Evolutionary conservation across 2,329 filamentous ascomycete genomes (phyloP).

Genomic region (Aspergillus costaricaensis): DNA sequence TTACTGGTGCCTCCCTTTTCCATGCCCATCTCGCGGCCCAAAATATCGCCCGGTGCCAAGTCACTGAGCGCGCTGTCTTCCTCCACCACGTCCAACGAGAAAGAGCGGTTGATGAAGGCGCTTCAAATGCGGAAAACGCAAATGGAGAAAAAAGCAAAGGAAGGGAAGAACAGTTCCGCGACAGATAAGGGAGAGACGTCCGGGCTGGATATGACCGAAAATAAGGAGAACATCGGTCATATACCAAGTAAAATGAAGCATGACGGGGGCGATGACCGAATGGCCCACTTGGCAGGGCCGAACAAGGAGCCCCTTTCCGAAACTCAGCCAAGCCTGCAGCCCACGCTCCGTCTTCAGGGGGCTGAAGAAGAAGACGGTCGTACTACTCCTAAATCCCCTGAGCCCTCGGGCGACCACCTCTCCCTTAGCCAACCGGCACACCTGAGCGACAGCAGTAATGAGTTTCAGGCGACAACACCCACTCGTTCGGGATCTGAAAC

Average conservation of each 20-base stretch:
- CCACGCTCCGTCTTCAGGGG: not conserved
- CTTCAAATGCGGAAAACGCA: slow-evolving; percentile 87
- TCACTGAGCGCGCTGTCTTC: slow-evolving; percentile 50
- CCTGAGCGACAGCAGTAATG: not conserved
- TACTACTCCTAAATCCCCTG: slow-evolving; percentile 11
- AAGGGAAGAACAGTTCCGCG: slow-evolving; percentile 31
- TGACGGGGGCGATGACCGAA: slow-evolving; percentile 12
- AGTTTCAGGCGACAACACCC: slow-evolving; percentile 21
- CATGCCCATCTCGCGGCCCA: slow-evolving; percentile 36
- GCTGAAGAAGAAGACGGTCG: slow-evolving; percentile 1
- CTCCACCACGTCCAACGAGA: slow-evolving; percentile 78
- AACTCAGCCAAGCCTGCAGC: slow-evolving; percentile 6
- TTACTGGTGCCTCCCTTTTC: slow-evolving; percentile 42
- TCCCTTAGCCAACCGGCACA: not conserved
- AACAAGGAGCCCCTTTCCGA: slow-evolving; percentile 19
- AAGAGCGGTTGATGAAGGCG: slow-evolving; percentile 89
- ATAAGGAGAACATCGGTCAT: slow-evolving; percentile 35
- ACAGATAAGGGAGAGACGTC: slow-evolving; percentile 18
- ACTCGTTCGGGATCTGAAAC: slow-evolving; percentile 29
- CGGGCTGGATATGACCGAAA: slow-evolving; percentile 16
- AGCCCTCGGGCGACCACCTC: not conserved
- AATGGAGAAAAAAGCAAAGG: slow-evolving; percentile 48
- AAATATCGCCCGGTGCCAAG: slow-evolving; percentile 42
- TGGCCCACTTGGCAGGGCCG: slow-evolving; percentile 14
- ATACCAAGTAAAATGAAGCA: slow-evolving; percentile 17